Evolutionary conservation across 2,329 filamentous ascomycete genomes (phyloP).

Genomic region (Gnomoniopsis smithogilvyi): DNA sequence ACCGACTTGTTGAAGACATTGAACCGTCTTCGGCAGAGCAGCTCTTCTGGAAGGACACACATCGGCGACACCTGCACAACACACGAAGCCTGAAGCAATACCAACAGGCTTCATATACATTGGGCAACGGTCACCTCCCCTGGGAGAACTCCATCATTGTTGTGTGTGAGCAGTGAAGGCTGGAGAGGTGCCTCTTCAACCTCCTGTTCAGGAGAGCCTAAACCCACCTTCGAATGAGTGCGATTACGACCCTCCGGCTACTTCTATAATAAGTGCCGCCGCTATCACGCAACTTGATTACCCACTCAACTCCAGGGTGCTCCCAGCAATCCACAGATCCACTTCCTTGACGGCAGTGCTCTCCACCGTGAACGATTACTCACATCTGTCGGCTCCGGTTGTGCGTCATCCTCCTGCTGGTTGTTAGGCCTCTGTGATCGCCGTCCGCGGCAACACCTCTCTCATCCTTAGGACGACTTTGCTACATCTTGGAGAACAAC

Average conservation of each 20-base stretch:
- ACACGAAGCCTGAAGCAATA: not conserved
- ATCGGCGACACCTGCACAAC: not conserved
- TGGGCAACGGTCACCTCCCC: not conserved
- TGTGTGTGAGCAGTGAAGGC: slow-evolving; percentile 30
- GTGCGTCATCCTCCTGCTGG: not conserved
- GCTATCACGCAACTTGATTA: slow-evolving; percentile 30
- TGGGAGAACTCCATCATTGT: not conserved
- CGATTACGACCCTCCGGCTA: slow-evolving; percentile 33
- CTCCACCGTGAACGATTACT: slow-evolving; percentile 14
- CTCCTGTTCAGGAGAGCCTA: slow-evolving; percentile 37
- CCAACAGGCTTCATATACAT: not conserved
- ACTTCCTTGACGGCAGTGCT: slow-evolving; percentile 16
- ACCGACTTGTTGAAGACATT: not conserved
- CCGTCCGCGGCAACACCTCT: slow-evolving; percentile 2
- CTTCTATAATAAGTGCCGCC: slow-evolving; percentile 29
- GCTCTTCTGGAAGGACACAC: slow-evolving; percentile 3
- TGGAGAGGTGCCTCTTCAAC: slow-evolving; percentile 48
- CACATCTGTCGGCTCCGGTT: slow-evolving; percentile 4
- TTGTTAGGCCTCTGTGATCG: not conserved
- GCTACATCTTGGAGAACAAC: slow-evolving; percentile 7
- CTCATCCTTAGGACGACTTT: slow-evolving; percentile 8
- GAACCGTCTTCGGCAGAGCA: not conserved
- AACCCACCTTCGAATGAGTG: slow-evolving; percentile 37
- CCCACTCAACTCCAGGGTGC: slow-evolving; percentile 26
- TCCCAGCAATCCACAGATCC: slow-evolving; percentile 16